Conservation (phyloP, 176 grass and related monocot genomes). For the Zea luxurians region DNA sequence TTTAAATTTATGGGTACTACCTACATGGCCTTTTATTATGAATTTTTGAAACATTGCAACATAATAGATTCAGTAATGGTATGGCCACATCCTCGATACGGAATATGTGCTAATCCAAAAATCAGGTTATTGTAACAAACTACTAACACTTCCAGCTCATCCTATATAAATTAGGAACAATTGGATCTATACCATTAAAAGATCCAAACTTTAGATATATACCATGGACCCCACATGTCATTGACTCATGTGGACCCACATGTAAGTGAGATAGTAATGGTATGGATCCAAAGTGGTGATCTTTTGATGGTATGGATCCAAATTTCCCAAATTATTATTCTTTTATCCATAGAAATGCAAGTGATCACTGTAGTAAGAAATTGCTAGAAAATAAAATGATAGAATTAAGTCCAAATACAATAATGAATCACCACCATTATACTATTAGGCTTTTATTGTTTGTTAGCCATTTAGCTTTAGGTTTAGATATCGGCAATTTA, state of each 20-base stretch:
- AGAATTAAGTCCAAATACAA: constrained; percentile 22
- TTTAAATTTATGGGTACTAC: not conserved
- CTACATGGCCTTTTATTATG: not conserved
- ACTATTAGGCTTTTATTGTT: not conserved
- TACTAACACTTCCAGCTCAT: constrained; percentile 1
- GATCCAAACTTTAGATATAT: too few species aligned
- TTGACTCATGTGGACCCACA: too few species aligned
- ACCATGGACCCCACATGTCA: too few species aligned
- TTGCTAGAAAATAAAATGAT: not conserved
- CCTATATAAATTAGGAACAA: constrained; percentile 11
- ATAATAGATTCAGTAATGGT: not conserved
- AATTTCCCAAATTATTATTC: too few species aligned
- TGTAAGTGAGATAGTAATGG: too few species aligned
- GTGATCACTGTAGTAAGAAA: not conserved
- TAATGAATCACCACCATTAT: not conserved
- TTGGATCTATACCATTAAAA: too few species aligned
- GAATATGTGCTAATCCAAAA: not conserved
- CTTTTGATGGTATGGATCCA: too few species aligned
- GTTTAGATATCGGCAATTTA: constrained; percentile 12
- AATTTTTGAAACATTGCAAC: not conserved
- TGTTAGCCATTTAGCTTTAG: not conserved
- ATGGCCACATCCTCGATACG: not conserved
- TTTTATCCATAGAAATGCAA: constrained; percentile 22
- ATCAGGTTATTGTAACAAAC: not conserved
- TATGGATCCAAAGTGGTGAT: too few species aligned